These are phyloP conservation scores for Mortierella sp. DNA, from an alignment of 371 early-diverging fungal species.

Conservation along the genomic window DNA sequence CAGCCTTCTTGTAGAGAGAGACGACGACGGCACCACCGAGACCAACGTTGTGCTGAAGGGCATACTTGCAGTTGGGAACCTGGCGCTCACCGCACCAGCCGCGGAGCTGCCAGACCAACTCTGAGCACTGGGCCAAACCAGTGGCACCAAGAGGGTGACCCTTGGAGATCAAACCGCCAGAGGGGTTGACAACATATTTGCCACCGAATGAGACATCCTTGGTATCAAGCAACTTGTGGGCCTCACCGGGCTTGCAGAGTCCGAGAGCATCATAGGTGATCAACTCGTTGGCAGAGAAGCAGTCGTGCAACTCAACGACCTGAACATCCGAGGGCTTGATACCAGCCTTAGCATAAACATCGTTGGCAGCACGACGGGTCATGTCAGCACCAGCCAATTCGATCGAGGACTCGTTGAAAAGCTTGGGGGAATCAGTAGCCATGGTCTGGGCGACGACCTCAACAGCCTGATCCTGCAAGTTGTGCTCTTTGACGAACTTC, in stretches of 20 bases:
- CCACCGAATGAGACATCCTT: conserved; percentile 73
- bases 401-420: conserved; percentile 67
- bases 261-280: conserved; percentile 85
- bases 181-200: conserved; percentile 81
- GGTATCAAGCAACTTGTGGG: conserved; percentile 69
- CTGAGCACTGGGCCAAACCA: conserved; percentile 84
- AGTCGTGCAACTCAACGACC: conserved; percentile 86
- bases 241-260: conserved; percentile 74
- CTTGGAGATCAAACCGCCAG: conserved; percentile 85
- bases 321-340: conserved; percentile 74
- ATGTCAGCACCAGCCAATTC: conserved; percentile 82
- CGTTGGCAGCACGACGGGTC: conserved; percentile 75
- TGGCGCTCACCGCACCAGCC: conserved; percentile 82
- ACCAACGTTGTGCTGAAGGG: conserved; percentile 87
- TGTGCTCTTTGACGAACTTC: conserved; percentile 74
- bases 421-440: conserved; percentile 80
- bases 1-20: conserved; percentile 72
- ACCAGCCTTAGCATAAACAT: conserved; percentile 69
- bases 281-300: conserved; percentile 86
- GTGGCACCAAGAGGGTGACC: conserved; percentile 89
- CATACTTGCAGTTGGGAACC: conserved; percentile 74
- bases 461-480: conserved; percentile 76
- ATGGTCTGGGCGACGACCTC: conserved; percentile 79
- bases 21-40: conserved; percentile 85
- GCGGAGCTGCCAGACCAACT: conserved; percentile 74